These are phyloP conservation scores for Aphanoascus verrucosus DNA, from an alignment of 2,329 filamentous ascomycete species.

Conservation along the genomic window DNA sequence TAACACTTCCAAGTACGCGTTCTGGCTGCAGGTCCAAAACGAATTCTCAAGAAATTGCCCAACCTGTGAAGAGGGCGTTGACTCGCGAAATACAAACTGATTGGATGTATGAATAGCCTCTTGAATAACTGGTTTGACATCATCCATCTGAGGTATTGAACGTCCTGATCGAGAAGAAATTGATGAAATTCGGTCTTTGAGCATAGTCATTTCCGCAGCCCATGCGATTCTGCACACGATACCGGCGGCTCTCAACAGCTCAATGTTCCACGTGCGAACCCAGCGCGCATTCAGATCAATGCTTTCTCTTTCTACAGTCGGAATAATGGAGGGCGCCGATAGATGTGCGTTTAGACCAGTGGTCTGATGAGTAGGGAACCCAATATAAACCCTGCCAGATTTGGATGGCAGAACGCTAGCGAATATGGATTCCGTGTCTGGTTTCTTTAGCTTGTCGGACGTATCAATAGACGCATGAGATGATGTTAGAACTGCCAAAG, in stretches of 20 bases:
- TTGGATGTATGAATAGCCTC: constrained; percentile 73
- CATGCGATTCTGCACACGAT: constrained; percentile 85
- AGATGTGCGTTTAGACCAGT: constrained; percentile 90
- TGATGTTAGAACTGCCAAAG: constrained; percentile 76
- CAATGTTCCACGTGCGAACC: constrained; percentile 89
- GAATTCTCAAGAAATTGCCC: constrained; percentile 84
- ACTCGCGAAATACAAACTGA: constrained; percentile 80
- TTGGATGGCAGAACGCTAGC: constrained; percentile 80
- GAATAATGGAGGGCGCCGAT: constrained; percentile 90
- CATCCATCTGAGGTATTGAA: constrained; percentile 49
- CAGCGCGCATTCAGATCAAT: constrained; percentile 94
- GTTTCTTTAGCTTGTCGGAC: constrained; percentile 43
- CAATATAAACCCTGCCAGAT: constrained; percentile 88
- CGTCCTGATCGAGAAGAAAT: constrained; percentile 33
- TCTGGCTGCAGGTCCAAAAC: constrained; percentile 86
- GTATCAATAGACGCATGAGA: constrained; percentile 73
- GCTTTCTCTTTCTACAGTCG: constrained; percentile 90
- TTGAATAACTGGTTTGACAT: constrained; percentile 58
- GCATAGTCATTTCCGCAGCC: constrained; percentile 69
- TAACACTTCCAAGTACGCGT: constrained; percentile 73
- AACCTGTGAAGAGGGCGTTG: constrained; percentile 75
- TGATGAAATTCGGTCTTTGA: constrained; percentile 51
- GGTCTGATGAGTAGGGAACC: constrained; percentile 94
- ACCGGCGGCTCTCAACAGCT: constrained; percentile 81
- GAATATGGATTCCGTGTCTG: constrained; percentile 57